phyloP scores from a whole-genome alignment of 305 asterid genomes.

The Rubia peregrina region DNA sequence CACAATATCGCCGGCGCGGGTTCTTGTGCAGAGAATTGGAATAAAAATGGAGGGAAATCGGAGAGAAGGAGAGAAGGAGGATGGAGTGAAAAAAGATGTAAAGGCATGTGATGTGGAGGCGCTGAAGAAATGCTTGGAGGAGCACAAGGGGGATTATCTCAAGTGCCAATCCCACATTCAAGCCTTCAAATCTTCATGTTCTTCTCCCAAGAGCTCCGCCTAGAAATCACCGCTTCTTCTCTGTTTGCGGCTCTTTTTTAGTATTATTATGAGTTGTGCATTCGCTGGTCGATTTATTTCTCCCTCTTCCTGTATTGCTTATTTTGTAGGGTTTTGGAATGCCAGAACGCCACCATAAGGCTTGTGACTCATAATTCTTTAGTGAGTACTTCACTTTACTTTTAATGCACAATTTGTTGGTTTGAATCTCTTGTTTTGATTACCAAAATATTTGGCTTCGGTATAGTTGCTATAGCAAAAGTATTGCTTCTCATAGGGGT shows the following conservation, averaged over 20 bases:
- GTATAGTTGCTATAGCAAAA: background rate
- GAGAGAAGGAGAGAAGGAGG: background rate
- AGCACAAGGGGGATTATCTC: conserved; percentile 10
- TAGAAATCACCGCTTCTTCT: background rate
- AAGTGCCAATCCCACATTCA: conserved; percentile 8
- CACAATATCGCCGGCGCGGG: background rate
- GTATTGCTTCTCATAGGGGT: background rate
- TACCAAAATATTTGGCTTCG: background rate
- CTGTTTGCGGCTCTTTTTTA: background rate
- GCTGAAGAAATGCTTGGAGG: conserved; percentile 14
- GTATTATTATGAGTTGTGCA: background rate
- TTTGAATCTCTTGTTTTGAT: background rate
- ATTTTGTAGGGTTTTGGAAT: conserved; percentile 1
- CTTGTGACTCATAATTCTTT: background rate
- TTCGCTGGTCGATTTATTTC: background rate
- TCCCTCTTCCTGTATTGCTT: background rate
- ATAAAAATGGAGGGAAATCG: background rate
- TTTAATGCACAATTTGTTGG: background rate
- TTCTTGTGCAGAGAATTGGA: background rate
- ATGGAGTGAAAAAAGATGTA: conserved; percentile 9
- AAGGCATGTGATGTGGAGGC: conserved; percentile 12
- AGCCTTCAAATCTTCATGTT: conserved; percentile 10
- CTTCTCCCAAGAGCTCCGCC: background rate
- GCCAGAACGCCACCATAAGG: background rate
- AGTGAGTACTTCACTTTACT: background rate